phyloP scores from a whole-genome alignment of 345 rosid species.

The Eucalyptus grandis region DNA sequence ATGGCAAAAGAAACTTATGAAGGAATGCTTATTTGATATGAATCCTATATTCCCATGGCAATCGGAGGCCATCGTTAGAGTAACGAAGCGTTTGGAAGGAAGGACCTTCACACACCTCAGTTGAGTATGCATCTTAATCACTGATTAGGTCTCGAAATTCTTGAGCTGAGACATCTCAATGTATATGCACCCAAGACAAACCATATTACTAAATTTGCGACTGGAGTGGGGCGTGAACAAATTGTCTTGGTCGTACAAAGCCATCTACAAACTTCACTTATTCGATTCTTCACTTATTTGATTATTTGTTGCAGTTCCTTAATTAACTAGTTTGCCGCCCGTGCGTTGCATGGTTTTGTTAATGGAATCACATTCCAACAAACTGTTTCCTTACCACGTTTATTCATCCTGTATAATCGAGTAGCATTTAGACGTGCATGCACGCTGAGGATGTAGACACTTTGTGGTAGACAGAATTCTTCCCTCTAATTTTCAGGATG shows the following conservation, averaged over 20 bases:
- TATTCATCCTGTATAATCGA: not conserved
- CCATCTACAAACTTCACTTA: not conserved
- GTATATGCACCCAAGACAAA: not conserved
- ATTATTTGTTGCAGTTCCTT: not conserved
- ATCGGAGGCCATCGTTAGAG: not conserved
- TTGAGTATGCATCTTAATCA: not conserved
- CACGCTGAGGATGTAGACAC: not conserved
- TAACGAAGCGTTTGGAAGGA: not conserved
- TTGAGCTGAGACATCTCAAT: not conserved
- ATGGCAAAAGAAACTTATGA: no score
- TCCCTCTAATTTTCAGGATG: not conserved
- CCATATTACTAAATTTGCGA: not conserved
- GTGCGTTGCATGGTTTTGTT: not conserved
- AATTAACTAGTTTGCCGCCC: not conserved
- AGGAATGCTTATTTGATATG: not conserved
- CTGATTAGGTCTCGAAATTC: not conserved
- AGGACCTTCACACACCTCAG: not conserved
- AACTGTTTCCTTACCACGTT: not conserved
- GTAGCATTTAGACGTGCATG: not conserved
- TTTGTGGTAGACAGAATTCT: no score
- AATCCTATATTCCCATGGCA: not conserved
- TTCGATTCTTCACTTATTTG: not conserved
- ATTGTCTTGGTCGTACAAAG: not conserved
- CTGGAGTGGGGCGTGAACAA: not conserved
- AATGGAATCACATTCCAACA: not conserved